Evolutionary conservation across 2,329 filamentous ascomycete species (phyloP), one percentile per base, ranked within the genome.

Genomic region (Fusarium denticulatum): DNA sequence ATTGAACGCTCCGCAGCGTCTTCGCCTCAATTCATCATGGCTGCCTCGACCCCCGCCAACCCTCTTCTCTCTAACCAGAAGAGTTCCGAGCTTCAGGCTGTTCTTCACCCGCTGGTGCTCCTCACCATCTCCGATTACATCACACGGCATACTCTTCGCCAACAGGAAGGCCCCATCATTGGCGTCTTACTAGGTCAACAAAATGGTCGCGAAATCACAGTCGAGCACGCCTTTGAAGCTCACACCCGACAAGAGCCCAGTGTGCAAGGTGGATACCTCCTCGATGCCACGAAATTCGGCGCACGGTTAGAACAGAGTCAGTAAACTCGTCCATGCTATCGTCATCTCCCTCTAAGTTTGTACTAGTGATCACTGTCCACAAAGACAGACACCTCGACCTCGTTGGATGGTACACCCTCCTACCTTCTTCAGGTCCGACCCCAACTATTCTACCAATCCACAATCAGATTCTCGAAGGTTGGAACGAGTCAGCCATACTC

Each of bases 121-220:
- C 93, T 99, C 83, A 97, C 93, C 74, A 96, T 99, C 78, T 97
- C 96, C 76, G 96, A 99, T 83, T 97, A 97, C 82, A 95, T 98
- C 81, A 97, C 96, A 66, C 91, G 96, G 68, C 95, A 97, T 82
- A 94, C 92, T 3, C 88, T 97, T 64, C 91, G 96, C 67, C 86
- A 90, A 59, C 91, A 95, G 77, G 82, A 86, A 24, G 93, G 93
- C 0, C 94, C 95, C 22, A 88, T 98, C 24, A 89, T 96, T 7
- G 96, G 96, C 64, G 95, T 93, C 59, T 87, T 99, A n/a, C 84
- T 99, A 11, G 96, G 96, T 22, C 94, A 96, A 79, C 95, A 98
- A 77, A 93, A 94, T 85, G 96, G 96, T 26, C 92, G 94, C 64
- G 92, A 96, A 78, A 92, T 98, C 77, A 97, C 94, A 15, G 91